Conservation (phyloP, 2,329 filamentous ascomycete genomes). For the Penicillium rolfsii region DNA sequence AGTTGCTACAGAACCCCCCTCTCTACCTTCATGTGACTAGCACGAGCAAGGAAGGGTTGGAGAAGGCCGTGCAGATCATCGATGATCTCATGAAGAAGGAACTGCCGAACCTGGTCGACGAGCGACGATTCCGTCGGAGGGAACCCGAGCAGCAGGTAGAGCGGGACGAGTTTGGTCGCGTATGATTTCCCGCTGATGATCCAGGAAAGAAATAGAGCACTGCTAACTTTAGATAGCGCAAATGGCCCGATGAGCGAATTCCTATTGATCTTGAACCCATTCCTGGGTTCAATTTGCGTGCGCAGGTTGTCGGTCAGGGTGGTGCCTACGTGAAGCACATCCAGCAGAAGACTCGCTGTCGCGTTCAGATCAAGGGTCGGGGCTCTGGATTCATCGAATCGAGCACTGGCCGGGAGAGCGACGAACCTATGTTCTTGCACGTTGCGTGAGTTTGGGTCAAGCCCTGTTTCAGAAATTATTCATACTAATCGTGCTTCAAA, state of each 20-base stretch:
- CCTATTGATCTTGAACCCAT: slow-evolving; percentile 88
- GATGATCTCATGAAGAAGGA: slow-evolving; percentile 96
- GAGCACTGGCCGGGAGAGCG: slow-evolving; percentile 84
- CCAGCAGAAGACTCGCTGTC: slow-evolving; percentile 90
- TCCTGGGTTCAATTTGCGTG: slow-evolving; percentile 91
- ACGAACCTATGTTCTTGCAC: slow-evolving; percentile 95
- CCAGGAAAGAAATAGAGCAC: not conserved
- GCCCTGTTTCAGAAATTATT: not conserved
- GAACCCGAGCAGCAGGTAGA: slow-evolving; percentile 78
- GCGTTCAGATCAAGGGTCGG: slow-evolving; percentile 96
- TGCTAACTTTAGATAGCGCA: slow-evolving; percentile 64
- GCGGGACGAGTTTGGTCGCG: slow-evolving; percentile 85
- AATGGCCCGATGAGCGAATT: slow-evolving; percentile 98
- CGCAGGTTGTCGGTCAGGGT: slow-evolving; percentile 92
- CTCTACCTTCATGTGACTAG: slow-evolving; percentile 95
- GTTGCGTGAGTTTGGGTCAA: slow-evolving; percentile 67
- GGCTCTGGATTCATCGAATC: slow-evolving; percentile 93
- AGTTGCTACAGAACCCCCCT: slow-evolving; percentile 72
- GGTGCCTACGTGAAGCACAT: slow-evolving; percentile 98
- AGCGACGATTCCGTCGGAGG: slow-evolving; percentile 83
- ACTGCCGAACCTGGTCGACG: slow-evolving; percentile 90
- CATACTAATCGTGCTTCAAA: slow-evolving; percentile 42
- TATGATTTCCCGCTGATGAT: slow-evolving; percentile 47
- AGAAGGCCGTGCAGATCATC: slow-evolving; percentile 83
- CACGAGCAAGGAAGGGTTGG: slow-evolving; percentile 86